These are phyloP conservation scores for Cordyceps fumosorosea DNA, from an alignment of 2,329 filamentous ascomycete species.

Conservation along the genomic window DNA sequence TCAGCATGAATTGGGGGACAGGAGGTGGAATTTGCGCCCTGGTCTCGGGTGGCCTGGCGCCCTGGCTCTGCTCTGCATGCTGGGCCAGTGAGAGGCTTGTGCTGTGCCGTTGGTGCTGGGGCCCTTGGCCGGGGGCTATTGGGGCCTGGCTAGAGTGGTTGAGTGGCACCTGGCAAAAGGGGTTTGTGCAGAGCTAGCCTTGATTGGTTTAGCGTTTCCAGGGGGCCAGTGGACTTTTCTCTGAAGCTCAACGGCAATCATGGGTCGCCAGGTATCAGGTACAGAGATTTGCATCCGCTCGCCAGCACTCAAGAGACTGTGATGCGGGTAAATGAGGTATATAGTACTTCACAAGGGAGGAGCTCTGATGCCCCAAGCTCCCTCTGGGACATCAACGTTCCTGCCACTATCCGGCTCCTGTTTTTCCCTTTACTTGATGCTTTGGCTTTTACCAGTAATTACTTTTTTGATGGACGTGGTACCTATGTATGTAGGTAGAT, in stretches of 20 bases:
- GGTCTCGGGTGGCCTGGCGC: conserved; percentile 17
- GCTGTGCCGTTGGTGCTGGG: conserved; percentile 15
- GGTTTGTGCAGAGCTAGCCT: conserved; percentile 25
- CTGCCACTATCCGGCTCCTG: neutral
- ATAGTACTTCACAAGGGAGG: neutral
- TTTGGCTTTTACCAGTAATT: neutral
- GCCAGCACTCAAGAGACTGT: neutral
- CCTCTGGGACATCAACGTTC: neutral
- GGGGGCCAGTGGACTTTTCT: conserved; percentile 20
- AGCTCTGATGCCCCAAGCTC: neutral
- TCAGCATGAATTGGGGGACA: conserved; percentile 14
- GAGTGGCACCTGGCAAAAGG: conserved; percentile 23
- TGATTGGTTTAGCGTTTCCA: conserved; percentile 19
- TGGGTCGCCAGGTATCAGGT: neutral
- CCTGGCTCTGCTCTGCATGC: neutral
- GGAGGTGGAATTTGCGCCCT: conserved; percentile 28
- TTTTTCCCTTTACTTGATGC: neutral
- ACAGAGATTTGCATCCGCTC: neutral
- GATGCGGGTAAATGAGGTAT: neutral
- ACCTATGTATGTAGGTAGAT: too few relatives aligned
- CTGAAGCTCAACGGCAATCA: conserved; percentile 21
- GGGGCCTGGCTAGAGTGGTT: neutral
- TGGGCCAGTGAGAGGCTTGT: conserved; percentile 7
- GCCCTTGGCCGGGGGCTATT: conserved; percentile 19
- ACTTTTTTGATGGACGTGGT: neutral